Percentiles rank a stretch among this genome's conserved stretches.
These are phyloP conservation scores for Cadophora malorum DNA, from an alignment of 2,329 filamentous ascomycete genomes.

Conservation along the genomic window DNA sequence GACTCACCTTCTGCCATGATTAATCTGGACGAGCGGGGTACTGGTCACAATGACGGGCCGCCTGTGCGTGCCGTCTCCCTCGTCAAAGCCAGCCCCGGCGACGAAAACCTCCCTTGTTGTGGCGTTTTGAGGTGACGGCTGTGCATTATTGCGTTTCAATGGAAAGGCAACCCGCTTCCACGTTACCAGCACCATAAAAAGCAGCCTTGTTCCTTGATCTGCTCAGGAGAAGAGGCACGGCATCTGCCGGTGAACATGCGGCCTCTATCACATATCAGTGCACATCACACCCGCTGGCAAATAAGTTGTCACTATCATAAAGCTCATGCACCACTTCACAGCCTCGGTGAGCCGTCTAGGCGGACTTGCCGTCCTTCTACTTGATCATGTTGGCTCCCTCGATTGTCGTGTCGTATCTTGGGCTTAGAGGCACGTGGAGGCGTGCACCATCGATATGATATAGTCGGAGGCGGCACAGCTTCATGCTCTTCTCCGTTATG, in stretches of 20 bases:
- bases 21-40: slow-evolving; percentile 4
- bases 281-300: slow-evolving; percentile 1
- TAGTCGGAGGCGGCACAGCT: slow-evolving; percentile 8
- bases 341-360: slow-evolving; percentile 5
- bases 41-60: neutral
- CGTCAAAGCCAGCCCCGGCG: neutral
- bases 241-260: neutral
- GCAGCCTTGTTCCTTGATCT: slow-evolving; percentile 5
- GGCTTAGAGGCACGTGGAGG: slow-evolving; percentile 1
- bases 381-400: neutral
- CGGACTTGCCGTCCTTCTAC: neutral
- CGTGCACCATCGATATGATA: slow-evolving; percentile 2
- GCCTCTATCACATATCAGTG: slow-evolving; percentile 1
- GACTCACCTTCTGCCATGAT: neutral
- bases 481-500: slow-evolving; percentile 5
- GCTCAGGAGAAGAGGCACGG: slow-evolving; percentile 2
- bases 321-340: neutral
- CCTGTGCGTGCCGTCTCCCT: slow-evolving; percentile 1
- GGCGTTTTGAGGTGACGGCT: neutral
- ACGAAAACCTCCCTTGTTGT: neutral
- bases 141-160: neutral
- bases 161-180: neutral
- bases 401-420: neutral
- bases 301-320: neutral
- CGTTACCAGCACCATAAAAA: neutral